Base-by-base conservation (phyloP, 768 basidiomycete genomes). In the Phallus indusiatus region DNA sequence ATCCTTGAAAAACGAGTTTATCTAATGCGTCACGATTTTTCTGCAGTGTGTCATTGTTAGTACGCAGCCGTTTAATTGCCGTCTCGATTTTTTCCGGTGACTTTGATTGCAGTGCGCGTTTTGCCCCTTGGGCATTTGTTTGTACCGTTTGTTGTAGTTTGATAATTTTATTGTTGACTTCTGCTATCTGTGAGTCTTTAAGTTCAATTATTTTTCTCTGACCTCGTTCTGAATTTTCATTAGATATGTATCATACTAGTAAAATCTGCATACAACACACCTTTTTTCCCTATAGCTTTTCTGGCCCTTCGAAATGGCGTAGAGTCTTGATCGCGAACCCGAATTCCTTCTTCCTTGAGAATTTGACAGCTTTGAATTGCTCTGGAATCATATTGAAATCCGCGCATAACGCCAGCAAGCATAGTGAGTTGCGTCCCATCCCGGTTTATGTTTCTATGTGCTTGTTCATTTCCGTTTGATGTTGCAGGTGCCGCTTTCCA, bases 401-500 rank as follows among this genome's bases (percentile, higher is more conserved):
- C 66, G 1, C 66, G 62, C 62, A 65, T 67, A 20, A 67, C 65
- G 20, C 63, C 68, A 1, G 64, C 67, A 2, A 68, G 64, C 18
- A 69, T 46, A 0, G 67, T 70, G 1, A 70, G 63, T 50, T 63
- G 60, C 18, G 55, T 47, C 37, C 70, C 67, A 47, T 70, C 69
- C 8, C 64, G 65, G 28, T 68, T 63, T 28, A 67, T 60, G 57
- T 64, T 65, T 5, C 62, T 59, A 51, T 71, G 70, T 0, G 64
- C 50, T 46, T 69, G 65, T 47, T 70, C 69, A 55, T 63, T 62
- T n/a, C 65, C 62, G 47, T 66, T 71, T 61, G 65, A 65, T 16
- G 61, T 69, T 1, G 64, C 47, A 1, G 65, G 67, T 8, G 59
- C 62, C 0, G 69, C 67, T 52, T 64, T 64, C 70, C 70, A 71